Base-by-base conservation (phyloP, 1,284 basidiomycete genomes). In the Papiliotrema laurentii region DNA sequence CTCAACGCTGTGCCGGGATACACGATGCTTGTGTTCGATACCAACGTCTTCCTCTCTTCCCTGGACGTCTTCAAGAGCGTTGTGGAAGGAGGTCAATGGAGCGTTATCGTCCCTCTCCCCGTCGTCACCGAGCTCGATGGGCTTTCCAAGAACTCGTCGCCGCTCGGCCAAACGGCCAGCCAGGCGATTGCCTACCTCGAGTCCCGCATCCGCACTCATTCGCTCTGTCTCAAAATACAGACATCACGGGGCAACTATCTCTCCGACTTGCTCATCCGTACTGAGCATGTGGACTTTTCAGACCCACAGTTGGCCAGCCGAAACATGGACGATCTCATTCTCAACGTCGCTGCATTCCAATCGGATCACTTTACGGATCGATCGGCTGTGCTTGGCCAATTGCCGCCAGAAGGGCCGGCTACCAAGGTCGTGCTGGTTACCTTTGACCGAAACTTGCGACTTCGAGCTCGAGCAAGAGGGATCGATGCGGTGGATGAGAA, bases 121-220 rank as follows among this genome's bases (percentile, higher is more conserved):
- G 94, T 96, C 48, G 81, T 97, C 61, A 97, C 93, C 78, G 94
- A 98, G 64, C 83, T 98, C 10, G 94, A 98, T 61, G 91, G 93
- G 13, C 80, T 97, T 28, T 80, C 82, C 0, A 77, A 79, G 50
- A 88, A 89, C 63, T 57, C 76, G 0, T 80, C 82, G 16, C 75
- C 69, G 25, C 81, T 93, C 13, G 86, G 85, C 39, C 80, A 58
- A 14, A 67, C 75, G 0, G 92, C 94, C 0, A 75, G 78, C 26
- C 76, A 78, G 14, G 88, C 91, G 0, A 77, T 96, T 46, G 60
- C 77, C 0, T 93, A 89, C 63, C 80, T 97, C 58, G 83, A 82
- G 16, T 76, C 79, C n/a, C 84, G 84, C 56, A 76, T 97, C 52
- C 85, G 85, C 43, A 80, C 83, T 5, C 85, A 89, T 60, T 74